Base-by-base conservation (phyloP, 345 rosid species). In the Leavenworthia alabamica region DNA sequence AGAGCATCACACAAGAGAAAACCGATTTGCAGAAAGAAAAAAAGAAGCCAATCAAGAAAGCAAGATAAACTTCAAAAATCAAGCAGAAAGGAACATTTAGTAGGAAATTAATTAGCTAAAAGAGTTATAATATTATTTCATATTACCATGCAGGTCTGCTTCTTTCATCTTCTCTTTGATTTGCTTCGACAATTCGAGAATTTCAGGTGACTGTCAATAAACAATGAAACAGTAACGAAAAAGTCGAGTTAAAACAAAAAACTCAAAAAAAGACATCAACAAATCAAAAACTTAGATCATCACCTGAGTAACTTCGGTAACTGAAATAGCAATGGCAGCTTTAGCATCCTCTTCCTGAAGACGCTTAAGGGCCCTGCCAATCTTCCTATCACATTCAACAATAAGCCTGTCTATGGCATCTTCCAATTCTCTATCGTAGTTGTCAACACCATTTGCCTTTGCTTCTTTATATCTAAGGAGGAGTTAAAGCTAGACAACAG, bases 271-370 rank as follows among this genome's bases (percentile, higher is more conserved):
- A n/a, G n/a, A 46, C 3, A 1, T 32, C 8, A 20, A 23, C 13
- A 1, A 51, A 27, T 16, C 0, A 8, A 20, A 20, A 43, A 40
- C 62, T 24, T 71, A 17, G 66, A 64, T 33, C 23, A 28, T 63
- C 52, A 94, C 99, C 97, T 71, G 99, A 12, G 99, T 94, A 77
- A 94, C 97, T 78, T 94, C 90, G 4, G 96, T 82, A 29, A 94
- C 99, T 7, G 97, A 90, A 68, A 93, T 93, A 7, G 99, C 99
- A 73, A 93, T 86, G 15, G 99, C 99, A 66, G 99, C 97, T 83
- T 93, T 93, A 8, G 99, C 97, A 67, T 93, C 99, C 11, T 93
- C 99, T 69, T 88, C 97, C 73, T 93, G 97, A 48, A 93, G 96
- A 66, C 99, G 95, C 78, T 86, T 90, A 62, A 93, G 88, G 31